Base-by-base conservation (phyloP, 116 monocot genomes). In the Trichopus zeylanicus region DNA sequence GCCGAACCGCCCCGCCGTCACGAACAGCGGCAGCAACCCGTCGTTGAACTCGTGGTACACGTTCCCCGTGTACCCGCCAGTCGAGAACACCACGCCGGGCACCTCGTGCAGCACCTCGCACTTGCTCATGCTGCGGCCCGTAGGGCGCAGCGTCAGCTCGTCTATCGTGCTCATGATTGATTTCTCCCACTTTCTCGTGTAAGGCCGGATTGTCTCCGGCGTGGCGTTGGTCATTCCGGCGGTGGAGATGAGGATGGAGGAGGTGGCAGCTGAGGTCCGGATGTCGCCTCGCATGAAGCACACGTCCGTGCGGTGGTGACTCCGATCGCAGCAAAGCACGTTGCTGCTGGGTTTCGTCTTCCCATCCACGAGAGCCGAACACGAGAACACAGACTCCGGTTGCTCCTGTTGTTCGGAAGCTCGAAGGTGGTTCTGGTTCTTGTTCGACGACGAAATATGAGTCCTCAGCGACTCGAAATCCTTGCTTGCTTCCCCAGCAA, bases 11-110 rank as follows among this genome's bases (percentile, higher is more conserved):
- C 70, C 73, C 7, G 87, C 57, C 28, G 92, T 92, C 34, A 84
- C 62, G 35, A 69, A 92, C 32, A 92, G 58, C 15, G 92, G 92
- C 3, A 92, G 46, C 39, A 92, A 53, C 23, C 87, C 87, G 49
- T 92, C 87, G 71, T 84, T 92, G 75, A 87, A 92, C 63, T 87
- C 92, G 59, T 92, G 92, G 73, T 84, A 92, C 21, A 84, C 77
- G 69, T 92, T 92, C 26, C 87, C 92, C 5, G 92, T 92, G 76
- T 87, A 87, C 3, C 92, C 92, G 11, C 84, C 87, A 0, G 84
- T 84, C 1, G 92, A 87, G 66, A 92, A 77, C 16, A 87, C 73
- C 12, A 92, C 54, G 15, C 75, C 92, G 0, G 84, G 87, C 0
- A 80, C 92, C 3, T 48, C 62, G 51, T 81, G 52, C 31, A 83